These are phyloP conservation scores for Erysimum cheiranthoides DNA, from an alignment of 345 rosid genomes.

Conservation along the genomic window DNA sequence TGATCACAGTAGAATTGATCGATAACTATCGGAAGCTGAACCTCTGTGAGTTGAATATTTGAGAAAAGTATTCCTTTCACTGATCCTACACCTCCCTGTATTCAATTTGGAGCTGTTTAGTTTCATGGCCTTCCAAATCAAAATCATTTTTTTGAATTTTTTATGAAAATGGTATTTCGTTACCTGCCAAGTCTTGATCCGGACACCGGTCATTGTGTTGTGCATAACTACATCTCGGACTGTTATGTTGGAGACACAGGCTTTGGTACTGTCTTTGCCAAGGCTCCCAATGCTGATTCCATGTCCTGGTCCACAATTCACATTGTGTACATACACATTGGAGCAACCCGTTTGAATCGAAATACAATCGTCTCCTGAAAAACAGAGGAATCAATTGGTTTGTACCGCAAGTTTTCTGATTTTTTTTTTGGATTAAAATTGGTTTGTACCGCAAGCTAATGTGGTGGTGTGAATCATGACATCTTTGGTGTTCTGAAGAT, in stretches of 20 bases:
- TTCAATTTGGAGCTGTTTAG: not conserved
- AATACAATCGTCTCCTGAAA: slow-evolving; percentile 93
- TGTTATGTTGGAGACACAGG: slow-evolving; percentile 95
- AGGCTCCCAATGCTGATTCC: slow-evolving; percentile 97
- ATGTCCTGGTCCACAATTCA: slow-evolving; percentile 97
- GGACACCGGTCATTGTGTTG: slow-evolving; percentile 88
- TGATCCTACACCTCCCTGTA: slow-evolving; percentile 96
- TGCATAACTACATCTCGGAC: slow-evolving; percentile 78
- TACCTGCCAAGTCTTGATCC: slow-evolving; percentile 99
- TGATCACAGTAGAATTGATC: slow-evolving; percentile 95
- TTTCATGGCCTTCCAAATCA: not conserved
- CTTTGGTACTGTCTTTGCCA: slow-evolving; percentile 78
- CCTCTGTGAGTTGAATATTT: slow-evolving; percentile 88
- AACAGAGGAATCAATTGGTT: slow-evolving; percentile 32
- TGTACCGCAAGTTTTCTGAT: slow-evolving; percentile 65
- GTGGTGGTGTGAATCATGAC: slow-evolving; percentile 70
- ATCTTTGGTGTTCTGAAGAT: slow-evolving; percentile 84
- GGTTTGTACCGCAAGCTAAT: slow-evolving; percentile 80
- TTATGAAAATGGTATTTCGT: not conserved
- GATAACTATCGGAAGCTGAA: slow-evolving; percentile 86
- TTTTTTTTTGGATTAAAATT: not conserved
- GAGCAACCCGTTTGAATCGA: slow-evolving; percentile 95
- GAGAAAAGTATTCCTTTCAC: slow-evolving; percentile 90
- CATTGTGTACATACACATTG: slow-evolving; percentile 78
- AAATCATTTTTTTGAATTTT: not conserved